These are phyloP conservation scores for Nemania diffusa DNA, from an alignment of 2,329 filamentous ascomycete genomes.

Conservation along the genomic window DNA sequence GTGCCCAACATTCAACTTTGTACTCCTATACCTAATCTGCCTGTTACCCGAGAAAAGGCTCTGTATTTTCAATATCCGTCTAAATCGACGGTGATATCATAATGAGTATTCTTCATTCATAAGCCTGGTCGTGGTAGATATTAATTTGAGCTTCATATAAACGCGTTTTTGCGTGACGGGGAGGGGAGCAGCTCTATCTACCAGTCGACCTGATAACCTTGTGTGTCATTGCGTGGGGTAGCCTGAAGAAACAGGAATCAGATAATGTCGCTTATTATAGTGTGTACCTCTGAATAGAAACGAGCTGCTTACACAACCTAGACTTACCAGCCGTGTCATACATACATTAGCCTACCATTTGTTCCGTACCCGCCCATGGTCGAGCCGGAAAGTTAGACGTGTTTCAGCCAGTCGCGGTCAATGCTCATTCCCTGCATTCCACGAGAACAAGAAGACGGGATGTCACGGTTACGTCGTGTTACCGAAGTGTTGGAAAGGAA, in stretches of 20 bases:
- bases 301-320: conserved; percentile 8
- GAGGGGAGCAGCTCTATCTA: neutral
- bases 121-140: neutral
- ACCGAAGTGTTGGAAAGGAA: conserved; percentile 4
- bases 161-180: conserved; percentile 3
- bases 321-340: conserved; percentile 7
- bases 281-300: conserved; percentile 10
- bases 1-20: neutral
- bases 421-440: conserved; percentile 13
- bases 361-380: neutral
- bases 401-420: conserved; percentile 24
- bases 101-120: neutral
- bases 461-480: conserved; percentile 8
- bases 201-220: conserved; percentile 3
- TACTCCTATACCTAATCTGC: neutral
- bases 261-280: neutral
- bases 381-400: conserved; percentile 6
- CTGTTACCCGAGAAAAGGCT: neutral
- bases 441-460: conserved; percentile 10
- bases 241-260: conserved; percentile 2
- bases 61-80: neutral
- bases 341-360: conserved; percentile 13
- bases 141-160: conserved; percentile 9
- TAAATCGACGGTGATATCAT: neutral
- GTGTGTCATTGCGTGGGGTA: neutral